Percentiles rank a stretch among this genome's conserved stretches.
Conservation (phyloP, 306 rosid genomes). For the Acacia acuminata region DNA sequence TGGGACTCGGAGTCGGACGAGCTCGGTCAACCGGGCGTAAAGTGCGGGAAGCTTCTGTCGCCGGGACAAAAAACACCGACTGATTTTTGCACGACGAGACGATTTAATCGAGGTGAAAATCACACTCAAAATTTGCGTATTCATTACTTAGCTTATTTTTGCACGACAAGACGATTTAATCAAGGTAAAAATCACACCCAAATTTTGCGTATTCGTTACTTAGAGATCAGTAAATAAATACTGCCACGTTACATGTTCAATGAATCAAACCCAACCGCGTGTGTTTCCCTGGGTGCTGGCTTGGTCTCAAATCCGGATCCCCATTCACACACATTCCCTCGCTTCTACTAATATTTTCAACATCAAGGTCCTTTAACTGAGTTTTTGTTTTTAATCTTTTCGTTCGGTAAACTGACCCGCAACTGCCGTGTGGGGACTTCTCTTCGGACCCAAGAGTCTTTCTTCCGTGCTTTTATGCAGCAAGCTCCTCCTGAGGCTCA, state of each 20-base stretch:
- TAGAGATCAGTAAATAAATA: too few species aligned
- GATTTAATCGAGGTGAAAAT: background rate
- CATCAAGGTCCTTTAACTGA: background rate
- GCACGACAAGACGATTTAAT: background rate
- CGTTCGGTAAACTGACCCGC: conserved; percentile 39
- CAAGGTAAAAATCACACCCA: background rate
- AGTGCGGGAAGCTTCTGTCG: background rate
- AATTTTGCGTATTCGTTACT: background rate
- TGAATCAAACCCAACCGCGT: background rate
- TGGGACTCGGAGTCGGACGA: background rate
- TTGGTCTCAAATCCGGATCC: conserved; percentile 20
- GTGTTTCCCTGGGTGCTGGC: background rate
- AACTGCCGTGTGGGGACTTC: conserved; percentile 58
- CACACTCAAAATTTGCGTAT: background rate
- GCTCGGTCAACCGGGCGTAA: background rate
- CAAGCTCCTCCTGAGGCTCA: conserved; percentile 24
- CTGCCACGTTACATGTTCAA: background rate
- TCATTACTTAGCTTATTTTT: background rate
- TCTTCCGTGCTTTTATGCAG: conserved; percentile 13
- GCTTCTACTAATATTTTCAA: background rate
- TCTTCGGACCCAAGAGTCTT: background rate
- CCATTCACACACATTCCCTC: conserved; percentile 27
- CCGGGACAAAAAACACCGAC: background rate
- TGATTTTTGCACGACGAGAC: background rate
- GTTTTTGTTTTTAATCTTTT: background rate